Percentiles rank a stretch among this genome's conserved stretches.
Conservation (phyloP, 2,329 filamentous ascomycete genomes). For the Penicillium griseofulvum region DNA sequence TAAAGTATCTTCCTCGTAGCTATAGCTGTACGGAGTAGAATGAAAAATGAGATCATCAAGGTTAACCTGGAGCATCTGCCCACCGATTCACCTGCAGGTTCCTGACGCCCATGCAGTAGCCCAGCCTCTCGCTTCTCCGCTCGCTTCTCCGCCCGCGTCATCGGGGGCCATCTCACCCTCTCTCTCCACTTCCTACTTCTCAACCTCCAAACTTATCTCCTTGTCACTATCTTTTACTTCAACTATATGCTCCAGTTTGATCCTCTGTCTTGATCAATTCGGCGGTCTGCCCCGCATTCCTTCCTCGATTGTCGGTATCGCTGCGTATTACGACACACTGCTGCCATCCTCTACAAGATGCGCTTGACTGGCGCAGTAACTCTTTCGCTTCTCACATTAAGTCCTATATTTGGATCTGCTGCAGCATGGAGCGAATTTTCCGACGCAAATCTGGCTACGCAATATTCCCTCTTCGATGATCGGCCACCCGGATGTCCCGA, state of each 20-base stretch:
- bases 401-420: constrained; percentile 23
- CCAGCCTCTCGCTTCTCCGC: constrained; percentile 20
- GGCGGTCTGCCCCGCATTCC: constrained; percentile 9
- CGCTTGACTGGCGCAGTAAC: constrained; percentile 23
- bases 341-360: constrained; percentile 24
- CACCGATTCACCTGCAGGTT: constrained; percentile 5
- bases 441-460: constrained; percentile 59
- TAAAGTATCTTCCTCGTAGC: neutral
- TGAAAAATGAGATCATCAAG: neutral
- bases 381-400: constrained; percentile 27
- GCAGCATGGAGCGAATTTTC: constrained; percentile 53
- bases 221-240: constrained; percentile 1
- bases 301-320: constrained; percentile 7
- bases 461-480: constrained; percentile 68
- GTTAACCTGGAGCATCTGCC: neutral
- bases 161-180: constrained; percentile 22
- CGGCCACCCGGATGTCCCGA: constrained; percentile 55
- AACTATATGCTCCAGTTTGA: neutral
- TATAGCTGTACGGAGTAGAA: neutral
- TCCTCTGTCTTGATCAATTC: neutral
- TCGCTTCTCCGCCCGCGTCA: constrained; percentile 34
- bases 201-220: constrained; percentile 4
- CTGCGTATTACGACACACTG: constrained; percentile 8
- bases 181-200: constrained; percentile 17
- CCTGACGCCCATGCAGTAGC: constrained; percentile 21